Evolutionary conservation across 2,329 filamentous ascomycete genomes (phyloP).

Genomic region (Gaeumannomyces sp.): DNA sequence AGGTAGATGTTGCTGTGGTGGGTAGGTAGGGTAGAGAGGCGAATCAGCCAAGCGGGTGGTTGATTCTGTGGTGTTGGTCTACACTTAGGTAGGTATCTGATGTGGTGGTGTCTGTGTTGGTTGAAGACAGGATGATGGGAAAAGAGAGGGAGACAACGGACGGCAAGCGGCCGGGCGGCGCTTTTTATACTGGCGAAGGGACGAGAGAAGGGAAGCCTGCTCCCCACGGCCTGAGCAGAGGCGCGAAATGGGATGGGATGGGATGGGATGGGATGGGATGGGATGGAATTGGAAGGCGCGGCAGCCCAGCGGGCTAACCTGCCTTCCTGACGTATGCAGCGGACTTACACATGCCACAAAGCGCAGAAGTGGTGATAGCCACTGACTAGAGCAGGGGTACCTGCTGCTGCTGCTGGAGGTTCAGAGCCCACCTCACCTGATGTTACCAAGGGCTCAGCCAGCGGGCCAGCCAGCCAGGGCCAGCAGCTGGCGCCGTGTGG

Average conservation of each 20-base stretch:
- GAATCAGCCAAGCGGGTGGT: neutral
- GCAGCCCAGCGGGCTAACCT: neutral
- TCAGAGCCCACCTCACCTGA: neutral
- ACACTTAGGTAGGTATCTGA: neutral
- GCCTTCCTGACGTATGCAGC: neutral
- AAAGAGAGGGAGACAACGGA: neutral
- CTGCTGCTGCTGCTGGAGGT: neutral
- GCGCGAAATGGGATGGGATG: neutral
- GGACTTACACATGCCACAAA: constrained; percentile 4
- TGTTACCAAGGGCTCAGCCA: neutral
- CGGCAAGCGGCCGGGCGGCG: neutral
- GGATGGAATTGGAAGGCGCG: neutral
- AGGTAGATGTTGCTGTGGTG: no score
- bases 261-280: neutral
- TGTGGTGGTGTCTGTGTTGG: neutral
- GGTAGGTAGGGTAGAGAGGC: neutral
- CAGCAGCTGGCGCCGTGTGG: neutral
- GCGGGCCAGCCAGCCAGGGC: no score
- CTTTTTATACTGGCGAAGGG: neutral
- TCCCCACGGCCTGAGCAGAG: neutral
- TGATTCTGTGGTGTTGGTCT: neutral
- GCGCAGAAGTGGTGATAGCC: neutral
- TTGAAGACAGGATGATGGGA: neutral
- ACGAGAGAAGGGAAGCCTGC: neutral
- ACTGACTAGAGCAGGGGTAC: neutral